These are phyloP conservation scores for Coemansia sp. DNA, from an alignment of 192 early-diverging fungal species.

Conservation along the genomic window DNA sequence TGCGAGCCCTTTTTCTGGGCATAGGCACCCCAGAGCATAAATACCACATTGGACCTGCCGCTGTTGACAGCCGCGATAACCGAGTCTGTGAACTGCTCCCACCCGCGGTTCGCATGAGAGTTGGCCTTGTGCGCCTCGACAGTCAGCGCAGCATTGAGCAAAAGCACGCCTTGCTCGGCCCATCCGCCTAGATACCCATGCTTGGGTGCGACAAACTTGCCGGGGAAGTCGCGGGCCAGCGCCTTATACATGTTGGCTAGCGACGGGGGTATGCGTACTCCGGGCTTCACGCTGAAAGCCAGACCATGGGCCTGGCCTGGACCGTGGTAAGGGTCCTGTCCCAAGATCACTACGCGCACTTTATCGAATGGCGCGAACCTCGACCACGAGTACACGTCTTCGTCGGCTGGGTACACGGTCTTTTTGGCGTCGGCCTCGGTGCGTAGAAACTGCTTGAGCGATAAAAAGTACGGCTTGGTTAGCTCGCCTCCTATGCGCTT, in stretches of 20 bases:
- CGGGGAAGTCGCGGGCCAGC: conserved; percentile 70
- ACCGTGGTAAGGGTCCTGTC: conserved; percentile 85
- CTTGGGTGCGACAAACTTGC: conserved; percentile 65
- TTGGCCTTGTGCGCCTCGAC: conserved; percentile 80
- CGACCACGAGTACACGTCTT: conserved; percentile 84
- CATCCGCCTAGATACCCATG: conserved; percentile 85
- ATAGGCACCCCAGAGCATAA: conserved; percentile 92
- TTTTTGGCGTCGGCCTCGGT: conserved; percentile 59
- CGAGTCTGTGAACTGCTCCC: conserved; percentile 87
- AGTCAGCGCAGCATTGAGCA: conserved; percentile 88
- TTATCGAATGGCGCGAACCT: conserved; percentile 67
- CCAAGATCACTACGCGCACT: conserved; percentile 89
- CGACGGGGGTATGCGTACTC: conserved; percentile 81
- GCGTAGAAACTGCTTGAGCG: conserved; percentile 75
- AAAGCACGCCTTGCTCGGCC: conserved; percentile 85
- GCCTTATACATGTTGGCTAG: conserved; percentile 91
- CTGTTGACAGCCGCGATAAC: conserved; percentile 76
- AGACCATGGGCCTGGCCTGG: conserved; percentile 86
- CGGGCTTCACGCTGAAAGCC: conserved; percentile 87
- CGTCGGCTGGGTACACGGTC: conserved; percentile 73
- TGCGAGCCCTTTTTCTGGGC: conserved; percentile 83
- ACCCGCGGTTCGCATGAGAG: conserved; percentile 82
- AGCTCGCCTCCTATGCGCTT: conserved; percentile 63
- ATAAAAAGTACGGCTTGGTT: conserved; percentile 56
- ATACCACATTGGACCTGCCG: conserved; percentile 70